Percentiles rank a stretch among this genome's conserved stretches.
Conservation (phyloP, 164 flowering plant genomes). For the Tetracentron sinense region DNA sequence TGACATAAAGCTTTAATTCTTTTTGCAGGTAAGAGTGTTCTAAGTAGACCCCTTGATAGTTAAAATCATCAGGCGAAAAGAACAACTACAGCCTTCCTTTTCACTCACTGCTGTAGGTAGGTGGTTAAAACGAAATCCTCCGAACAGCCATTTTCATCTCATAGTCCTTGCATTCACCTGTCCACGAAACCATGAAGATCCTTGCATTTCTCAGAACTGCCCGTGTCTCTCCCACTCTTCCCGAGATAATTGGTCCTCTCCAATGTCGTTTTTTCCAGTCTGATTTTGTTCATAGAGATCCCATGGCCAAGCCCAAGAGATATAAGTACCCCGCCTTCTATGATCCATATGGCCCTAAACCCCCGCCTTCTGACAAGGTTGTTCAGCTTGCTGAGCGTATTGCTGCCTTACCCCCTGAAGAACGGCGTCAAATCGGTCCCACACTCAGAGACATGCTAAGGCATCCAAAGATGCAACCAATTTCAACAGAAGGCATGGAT, state of each 20-base stretch:
- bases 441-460: constrained; percentile 31
- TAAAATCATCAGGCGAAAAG: not conserved
- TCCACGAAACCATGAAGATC: constrained; percentile 28
- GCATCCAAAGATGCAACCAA: constrained; percentile 45
- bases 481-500: constrained; percentile 47
- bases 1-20: not conserved
- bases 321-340: constrained; percentile 57
- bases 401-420: constrained; percentile 46
- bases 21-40: not conserved
- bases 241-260: constrained; percentile 17
- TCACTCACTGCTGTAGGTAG: not conserved
- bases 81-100: not conserved
- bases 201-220: constrained; percentile 21
- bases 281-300: constrained; percentile 53
- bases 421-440: constrained; percentile 46
- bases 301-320: constrained; percentile 43
- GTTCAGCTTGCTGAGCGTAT: constrained; percentile 51
- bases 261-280: constrained; percentile 45
- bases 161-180: not conserved
- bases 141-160: not conserved
- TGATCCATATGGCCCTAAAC: constrained; percentile 64
- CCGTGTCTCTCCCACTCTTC: constrained; percentile 14
- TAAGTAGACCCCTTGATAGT: not conserved
- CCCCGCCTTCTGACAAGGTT: constrained; percentile 56
- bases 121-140: not conserved